Evolutionary conservation across 371 early-diverging fungal species (phyloP).

Genomic region (Zancudomyces culisetae): DNA sequence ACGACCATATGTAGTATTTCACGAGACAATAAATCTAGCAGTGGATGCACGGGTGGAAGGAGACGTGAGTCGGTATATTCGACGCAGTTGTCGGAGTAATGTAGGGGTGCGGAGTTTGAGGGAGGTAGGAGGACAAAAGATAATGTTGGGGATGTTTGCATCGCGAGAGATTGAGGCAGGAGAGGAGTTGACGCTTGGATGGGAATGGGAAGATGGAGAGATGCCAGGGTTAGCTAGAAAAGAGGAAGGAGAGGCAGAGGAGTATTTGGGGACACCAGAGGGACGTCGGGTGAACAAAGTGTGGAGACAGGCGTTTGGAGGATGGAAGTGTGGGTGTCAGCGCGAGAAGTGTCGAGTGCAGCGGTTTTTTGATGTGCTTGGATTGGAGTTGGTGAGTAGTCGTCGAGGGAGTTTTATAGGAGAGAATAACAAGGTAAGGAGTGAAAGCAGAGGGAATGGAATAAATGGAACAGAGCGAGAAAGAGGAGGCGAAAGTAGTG

Average conservation of each 20-base stretch:
- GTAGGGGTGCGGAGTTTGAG: slow-evolving; percentile 43
- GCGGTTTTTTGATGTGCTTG: slow-evolving; percentile 28
- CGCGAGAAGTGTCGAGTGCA: slow-evolving; percentile 16
- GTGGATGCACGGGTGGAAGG: slow-evolving; percentile 57
- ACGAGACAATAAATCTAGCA: slow-evolving; percentile 44
- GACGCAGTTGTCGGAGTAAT: slow-evolving; percentile 55
- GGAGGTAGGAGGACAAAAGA: slow-evolving; percentile 28
- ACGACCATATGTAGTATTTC: slow-evolving; percentile 47
- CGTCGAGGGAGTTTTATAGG: not conserved
- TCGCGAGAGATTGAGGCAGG: slow-evolving; percentile 32
- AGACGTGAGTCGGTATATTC: slow-evolving; percentile 43
- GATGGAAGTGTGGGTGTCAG: slow-evolving; percentile 18
- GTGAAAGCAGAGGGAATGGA: not conserved
- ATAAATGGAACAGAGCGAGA: not conserved
- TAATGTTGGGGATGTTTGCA: slow-evolving; percentile 46
- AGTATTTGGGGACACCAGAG: slow-evolving; percentile 20
- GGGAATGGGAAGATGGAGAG: slow-evolving; percentile 49
- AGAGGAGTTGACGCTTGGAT: slow-evolving; percentile 53
- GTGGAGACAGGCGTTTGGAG: slow-evolving; percentile 24
- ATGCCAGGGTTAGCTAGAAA: slow-evolving; percentile 15
- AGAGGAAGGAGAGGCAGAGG: slow-evolving; percentile 11
- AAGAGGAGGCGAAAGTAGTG: not conserved
- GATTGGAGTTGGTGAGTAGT: not conserved
- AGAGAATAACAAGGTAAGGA: not conserved
- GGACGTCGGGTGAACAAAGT: slow-evolving; percentile 23